Conservation (phyloP, 306 rosid species). For the Quercus ilex region DNA sequence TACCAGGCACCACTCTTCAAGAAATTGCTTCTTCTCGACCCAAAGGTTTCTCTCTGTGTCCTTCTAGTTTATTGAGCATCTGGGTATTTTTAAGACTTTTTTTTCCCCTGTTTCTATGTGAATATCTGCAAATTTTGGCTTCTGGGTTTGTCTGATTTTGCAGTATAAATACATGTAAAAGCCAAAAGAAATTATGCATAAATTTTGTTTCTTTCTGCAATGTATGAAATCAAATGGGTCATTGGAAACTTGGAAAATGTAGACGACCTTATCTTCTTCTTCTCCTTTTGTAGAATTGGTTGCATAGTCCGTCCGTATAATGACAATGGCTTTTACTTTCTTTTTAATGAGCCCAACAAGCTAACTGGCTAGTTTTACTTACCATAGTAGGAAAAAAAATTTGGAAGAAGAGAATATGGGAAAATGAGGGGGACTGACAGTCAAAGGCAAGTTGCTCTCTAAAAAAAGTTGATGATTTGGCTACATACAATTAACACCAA, state of each 20-base stretch:
- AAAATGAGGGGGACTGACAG: not conserved
- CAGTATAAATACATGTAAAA: not conserved
- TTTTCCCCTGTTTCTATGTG: not conserved
- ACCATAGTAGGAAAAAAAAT: not conserved
- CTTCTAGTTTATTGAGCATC: not conserved
- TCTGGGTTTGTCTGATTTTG: constrained; percentile 3
- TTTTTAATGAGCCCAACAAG: too few species aligned
- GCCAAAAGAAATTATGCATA: not conserved
- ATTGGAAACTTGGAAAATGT: not conserved
- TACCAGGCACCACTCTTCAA: constrained; percentile 58
- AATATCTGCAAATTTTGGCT: constrained; percentile 5
- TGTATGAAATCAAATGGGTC: not conserved
- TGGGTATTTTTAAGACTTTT: not conserved
- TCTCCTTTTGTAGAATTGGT: not conserved
- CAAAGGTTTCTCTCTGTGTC: constrained; percentile 45
- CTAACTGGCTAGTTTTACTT: not conserved
- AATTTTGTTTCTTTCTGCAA: not conserved
- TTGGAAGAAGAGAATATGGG: not conserved
- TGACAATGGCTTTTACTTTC: too few species aligned
- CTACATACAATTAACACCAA: not conserved
- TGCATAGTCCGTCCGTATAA: not conserved
- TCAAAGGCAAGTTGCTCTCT: not conserved
- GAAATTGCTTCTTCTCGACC: constrained; percentile 50
- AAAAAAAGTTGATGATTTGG: not conserved
- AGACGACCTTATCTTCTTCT: not conserved